Evolutionary conservation across 2,329 filamentous ascomycete genomes (phyloP), one percentile per base, ranked within the genome.

Genomic region (Leptographium radiaticola): DNA sequence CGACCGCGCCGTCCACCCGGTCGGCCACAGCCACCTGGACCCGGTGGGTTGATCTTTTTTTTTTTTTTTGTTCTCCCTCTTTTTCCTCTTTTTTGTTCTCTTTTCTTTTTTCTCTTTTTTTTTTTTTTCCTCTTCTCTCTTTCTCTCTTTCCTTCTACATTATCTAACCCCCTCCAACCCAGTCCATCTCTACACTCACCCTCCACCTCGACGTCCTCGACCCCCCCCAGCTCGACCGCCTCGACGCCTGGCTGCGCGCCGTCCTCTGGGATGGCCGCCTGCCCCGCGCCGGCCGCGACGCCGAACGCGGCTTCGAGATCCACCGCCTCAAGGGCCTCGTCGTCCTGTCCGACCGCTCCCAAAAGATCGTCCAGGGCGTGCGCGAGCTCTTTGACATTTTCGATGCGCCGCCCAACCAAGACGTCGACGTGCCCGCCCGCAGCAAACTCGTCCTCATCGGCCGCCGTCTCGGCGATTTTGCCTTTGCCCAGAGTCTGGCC

Each of bases 371-470:
- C 9, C 93, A 98, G 67, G 93, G 90, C 2, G 93, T 98, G 1
- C 75, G 91, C 52, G 91, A 96, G 62, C 79, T 97, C 16, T 98
- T 97, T 66, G 93, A 98, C 63, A 86, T 97, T 30, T 79, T 88
- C 9, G 33, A 49, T n/a, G 18, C 34, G 10, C 47, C 33, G 18
- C 6, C 47, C 11, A 66, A 63, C 52, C 13, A 57, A 55, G 30
- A 58, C 48, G 57, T 55, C 16, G 58, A 56, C 16, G 58, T 60
- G 11, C 60, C 62, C 11, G 64, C 65, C 2, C 62, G 58, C 25
- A 58, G 81, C 25, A 86, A 86, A 64, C 69, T 86, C 49, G 77
- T 86, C 11, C 62, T 86, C 47, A 85, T 86, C 64, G 82, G 82
- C 46, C 73, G 78, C 55, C 69, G 75, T 45, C 62, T 85, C 53